Base-by-base conservation (phyloP, 208 protist species). In the Acanthamoeba quina region DNA sequence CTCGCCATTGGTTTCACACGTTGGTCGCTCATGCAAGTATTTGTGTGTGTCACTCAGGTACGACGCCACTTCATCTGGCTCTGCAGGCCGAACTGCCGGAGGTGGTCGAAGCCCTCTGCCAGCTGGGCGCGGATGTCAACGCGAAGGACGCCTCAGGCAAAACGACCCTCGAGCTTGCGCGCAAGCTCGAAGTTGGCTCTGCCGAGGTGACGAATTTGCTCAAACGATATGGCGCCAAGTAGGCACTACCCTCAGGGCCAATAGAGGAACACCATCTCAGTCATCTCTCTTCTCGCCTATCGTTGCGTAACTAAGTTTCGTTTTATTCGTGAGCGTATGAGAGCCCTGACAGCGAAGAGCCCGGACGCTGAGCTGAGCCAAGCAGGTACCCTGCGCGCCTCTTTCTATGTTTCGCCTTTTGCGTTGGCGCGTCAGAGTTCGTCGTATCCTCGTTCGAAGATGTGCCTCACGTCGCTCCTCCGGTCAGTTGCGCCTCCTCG, bases 51-150 rank as follows among this genome's bases (percentile, higher is more conserved):
- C 15, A 9, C 29, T 17, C 47, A 86, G 78, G 78, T 29, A 62
- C 78, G 37, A 90, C 83, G 62, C 83, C 83, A 56, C 47, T 90
- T 13, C 83, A 90, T 47, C 83, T 90, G 24, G 83, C 83, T 2
- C 17, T 90, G 34, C 31, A 90, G 24, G 83, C 83, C 54, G 83
- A 90, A 37, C 83, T 90, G 83, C 83, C 83, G 11, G 83, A 90
- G 56, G 54, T 90, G 62, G 54, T 90, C 24, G 83, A 62, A 29
- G 54, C 83, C 5, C 83, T 90, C 10, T 47, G 54, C 31, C 83
- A 90, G 37, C n/a, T 70, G 21, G 83, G 83, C 29, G 83, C 56
- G 1, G 83, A 90, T 29, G 62, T 90, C 56, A 90, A 90, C 56
- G 83, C 54, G n/a, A 66, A 41, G 56, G n/a, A 90, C 56, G 26